phyloP scores from a whole-genome alignment of 192 early-diverging fungal species.

The Coemansia sp. region DNA sequence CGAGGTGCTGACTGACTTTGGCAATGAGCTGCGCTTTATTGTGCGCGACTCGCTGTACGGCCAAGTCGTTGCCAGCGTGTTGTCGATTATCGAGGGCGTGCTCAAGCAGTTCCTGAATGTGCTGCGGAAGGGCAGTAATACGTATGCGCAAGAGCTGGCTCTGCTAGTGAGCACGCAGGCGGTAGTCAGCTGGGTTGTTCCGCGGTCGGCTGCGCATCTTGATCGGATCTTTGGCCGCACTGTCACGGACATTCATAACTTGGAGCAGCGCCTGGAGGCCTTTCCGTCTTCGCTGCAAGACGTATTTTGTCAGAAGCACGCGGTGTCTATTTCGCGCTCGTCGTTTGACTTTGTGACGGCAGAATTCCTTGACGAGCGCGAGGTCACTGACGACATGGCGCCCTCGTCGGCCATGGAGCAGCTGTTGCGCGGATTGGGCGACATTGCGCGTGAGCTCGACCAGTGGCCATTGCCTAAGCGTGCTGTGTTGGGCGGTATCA shows the following conservation, averaged over 20 bases:
- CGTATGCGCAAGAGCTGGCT: constrained; percentile 44
- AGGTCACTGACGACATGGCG: constrained; percentile 36
- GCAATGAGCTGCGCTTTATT: constrained; percentile 52
- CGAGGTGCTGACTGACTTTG: constrained; percentile 48
- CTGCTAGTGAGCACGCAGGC: constrained; percentile 52
- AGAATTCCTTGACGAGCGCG: constrained; percentile 24
- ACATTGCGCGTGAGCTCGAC: constrained; percentile 46
- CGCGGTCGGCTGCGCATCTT: constrained; percentile 41
- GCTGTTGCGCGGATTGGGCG: constrained; percentile 30
- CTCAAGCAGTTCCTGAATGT: constrained; percentile 51
- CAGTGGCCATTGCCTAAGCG: constrained; percentile 52
- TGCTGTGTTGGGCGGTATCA: constrained; percentile 39
- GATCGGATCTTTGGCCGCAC: constrained; percentile 53
- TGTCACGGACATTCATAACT: constrained; percentile 53
- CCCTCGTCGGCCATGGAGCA: constrained; percentile 43
- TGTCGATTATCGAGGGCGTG: constrained; percentile 50
- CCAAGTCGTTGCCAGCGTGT: constrained; percentile 51
- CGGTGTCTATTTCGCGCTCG: constrained; percentile 23
- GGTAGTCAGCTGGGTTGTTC: constrained; percentile 51
- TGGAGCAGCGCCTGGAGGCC: constrained; percentile 52
- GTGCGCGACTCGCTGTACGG: constrained; percentile 57
- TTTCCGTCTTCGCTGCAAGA: constrained; percentile 55
- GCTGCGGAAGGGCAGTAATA: constrained; percentile 25
- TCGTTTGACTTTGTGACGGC: constrained; percentile 49
- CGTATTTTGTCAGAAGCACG: constrained; percentile 54